Evolutionary conservation across 192 early-diverging fungal species (phyloP).

Genomic region (Coemansia nantahalensis): DNA sequence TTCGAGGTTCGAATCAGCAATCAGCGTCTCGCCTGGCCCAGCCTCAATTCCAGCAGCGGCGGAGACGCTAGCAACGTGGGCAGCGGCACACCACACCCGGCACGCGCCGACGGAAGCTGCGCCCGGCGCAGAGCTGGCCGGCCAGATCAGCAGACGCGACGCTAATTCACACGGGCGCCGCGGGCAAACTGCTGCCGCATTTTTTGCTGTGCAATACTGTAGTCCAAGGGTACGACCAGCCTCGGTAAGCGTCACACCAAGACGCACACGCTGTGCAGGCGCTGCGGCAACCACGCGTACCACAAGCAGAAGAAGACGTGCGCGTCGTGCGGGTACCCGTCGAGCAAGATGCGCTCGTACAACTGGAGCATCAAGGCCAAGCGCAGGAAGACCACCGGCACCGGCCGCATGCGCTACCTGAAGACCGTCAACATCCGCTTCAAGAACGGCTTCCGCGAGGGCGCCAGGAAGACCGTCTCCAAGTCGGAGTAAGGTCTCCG

Average conservation of each 20-base stretch:
- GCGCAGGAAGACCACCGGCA: constrained; percentile 99
- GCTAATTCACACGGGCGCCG: too few species aligned
- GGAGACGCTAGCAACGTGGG: too few species aligned
- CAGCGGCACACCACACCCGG: too few species aligned
- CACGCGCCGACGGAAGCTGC: too few species aligned
- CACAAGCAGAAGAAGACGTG: constrained; percentile 99
- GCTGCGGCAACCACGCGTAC: constrained; percentile 96
- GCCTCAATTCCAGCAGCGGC: too few species aligned
- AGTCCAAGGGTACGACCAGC: constrained; percentile 97
- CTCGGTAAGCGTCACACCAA: constrained; percentile 99
- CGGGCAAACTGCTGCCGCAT: too few species aligned
- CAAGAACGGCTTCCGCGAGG: constrained; percentile 98
- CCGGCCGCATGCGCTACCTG: constrained; percentile 96
- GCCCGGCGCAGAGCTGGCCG: too few species aligned
- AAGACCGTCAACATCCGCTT: constrained; percentile 88
- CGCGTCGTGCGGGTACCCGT: constrained; percentile 97
- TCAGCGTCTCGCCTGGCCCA: too few species aligned
- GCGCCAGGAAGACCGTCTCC: constrained; percentile 30
- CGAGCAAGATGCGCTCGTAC: constrained; percentile 96
- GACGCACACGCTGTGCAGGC: constrained; percentile 97
- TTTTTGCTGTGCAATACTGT: neutral
- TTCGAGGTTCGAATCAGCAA: too few species aligned
- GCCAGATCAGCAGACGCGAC: too few species aligned
- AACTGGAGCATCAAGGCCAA: constrained; percentile 96
- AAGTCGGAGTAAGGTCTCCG: constrained; percentile 20